A percentile compares a stretch with the other conserved stretches of the same genome.
phyloP scores from a whole-genome alignment of 129 eudicot genomes.

The Pseudognaphalium luteoalbum region DNA sequence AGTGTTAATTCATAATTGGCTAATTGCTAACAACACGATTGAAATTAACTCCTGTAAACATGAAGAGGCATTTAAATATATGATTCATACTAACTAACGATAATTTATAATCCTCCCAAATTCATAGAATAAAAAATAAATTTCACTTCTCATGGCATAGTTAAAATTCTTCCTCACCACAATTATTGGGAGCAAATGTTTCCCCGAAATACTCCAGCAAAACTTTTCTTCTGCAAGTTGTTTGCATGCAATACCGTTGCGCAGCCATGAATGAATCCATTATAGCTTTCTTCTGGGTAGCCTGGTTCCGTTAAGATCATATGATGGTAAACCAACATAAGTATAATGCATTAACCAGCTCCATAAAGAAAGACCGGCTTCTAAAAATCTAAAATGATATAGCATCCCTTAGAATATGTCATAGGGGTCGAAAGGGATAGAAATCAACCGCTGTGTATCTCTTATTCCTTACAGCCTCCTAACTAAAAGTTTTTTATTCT shows the following conservation, averaged over 20 bases:
- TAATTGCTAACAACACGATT: not conserved
- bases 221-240: constrained; percentile 82
- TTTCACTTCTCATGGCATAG: not conserved
- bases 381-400: not conserved
- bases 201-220: constrained; percentile 84
- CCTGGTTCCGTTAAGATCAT: constrained; percentile 43
- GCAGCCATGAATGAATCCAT: constrained; percentile 85
- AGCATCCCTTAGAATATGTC: too few species aligned
- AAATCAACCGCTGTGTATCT: not conserved
- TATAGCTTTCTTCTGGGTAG: constrained; percentile 72
- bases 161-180: constrained; percentile 50
- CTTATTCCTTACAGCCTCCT: not conserved
- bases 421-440: not conserved
- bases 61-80: not conserved
- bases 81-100: not conserved
- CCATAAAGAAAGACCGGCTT: not conserved
- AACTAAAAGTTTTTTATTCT: not conserved
- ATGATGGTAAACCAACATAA: constrained; percentile 12
- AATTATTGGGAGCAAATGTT: constrained; percentile 47
- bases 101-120: constrained; percentile 6
- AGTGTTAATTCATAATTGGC: not conserved
- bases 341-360: not conserved
- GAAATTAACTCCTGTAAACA: not conserved
- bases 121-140: not conserved
- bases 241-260: constrained; percentile 72